phyloP scores from a whole-genome alignment of 768 basidiomycete species.

The Hortiboletus campestris region DNA sequence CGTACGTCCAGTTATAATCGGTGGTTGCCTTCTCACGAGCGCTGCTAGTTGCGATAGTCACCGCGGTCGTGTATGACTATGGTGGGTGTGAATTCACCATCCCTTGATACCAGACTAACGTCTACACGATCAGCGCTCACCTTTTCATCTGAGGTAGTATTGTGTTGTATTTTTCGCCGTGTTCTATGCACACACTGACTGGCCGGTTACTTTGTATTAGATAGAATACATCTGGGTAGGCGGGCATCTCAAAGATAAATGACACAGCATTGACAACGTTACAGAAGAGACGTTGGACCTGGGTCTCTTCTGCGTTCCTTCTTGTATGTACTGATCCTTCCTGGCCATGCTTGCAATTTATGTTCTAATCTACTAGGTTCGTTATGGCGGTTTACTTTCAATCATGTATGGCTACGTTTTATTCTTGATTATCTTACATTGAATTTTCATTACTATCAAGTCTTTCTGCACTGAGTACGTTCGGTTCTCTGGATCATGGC shows the following conservation, averaged over 20 bases:
- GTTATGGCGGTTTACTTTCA: slow-evolving; percentile 2
- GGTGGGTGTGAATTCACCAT: neutral
- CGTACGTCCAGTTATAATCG: neutral
- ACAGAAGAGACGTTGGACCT: slow-evolving; percentile 7
- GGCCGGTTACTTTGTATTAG: neutral
- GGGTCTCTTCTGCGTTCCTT: slow-evolving; percentile 3
- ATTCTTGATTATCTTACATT: neutral
- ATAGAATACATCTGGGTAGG: slow-evolving; percentile 11
- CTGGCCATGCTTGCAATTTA: neutral
- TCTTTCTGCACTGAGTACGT: neutral
- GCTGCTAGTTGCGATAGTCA: neutral
- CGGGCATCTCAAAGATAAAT: neutral
- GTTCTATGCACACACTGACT: neutral
- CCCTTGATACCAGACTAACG: neutral
- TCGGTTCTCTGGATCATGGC: too few relatives aligned
- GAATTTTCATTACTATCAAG: neutral
- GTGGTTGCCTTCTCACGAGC: neutral
- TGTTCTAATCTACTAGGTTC: slow-evolving; percentile 1
- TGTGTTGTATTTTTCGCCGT: neutral
- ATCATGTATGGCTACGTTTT: neutral
- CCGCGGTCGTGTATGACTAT: slow-evolving; percentile 1
- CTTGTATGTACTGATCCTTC: neutral
- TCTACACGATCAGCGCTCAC: slow-evolving; percentile 3
- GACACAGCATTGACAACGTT: neutral
- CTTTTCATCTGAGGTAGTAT: slow-evolving; percentile 4